Conservation (phyloP, 768 basidiomycete species). For the Lactarius hatsudake region DNA sequence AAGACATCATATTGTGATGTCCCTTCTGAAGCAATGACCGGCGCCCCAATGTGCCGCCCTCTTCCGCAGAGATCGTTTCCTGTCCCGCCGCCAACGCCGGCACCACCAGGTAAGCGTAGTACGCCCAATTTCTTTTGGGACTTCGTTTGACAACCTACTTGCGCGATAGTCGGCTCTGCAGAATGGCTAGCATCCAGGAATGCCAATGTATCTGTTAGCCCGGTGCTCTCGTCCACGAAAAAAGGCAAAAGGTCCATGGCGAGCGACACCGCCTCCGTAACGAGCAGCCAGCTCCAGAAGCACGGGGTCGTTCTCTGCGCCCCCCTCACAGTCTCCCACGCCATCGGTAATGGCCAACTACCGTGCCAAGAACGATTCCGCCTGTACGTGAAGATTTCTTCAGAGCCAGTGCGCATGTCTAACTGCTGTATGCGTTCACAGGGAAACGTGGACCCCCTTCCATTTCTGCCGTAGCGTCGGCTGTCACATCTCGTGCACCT, state of each 20-base stretch:
- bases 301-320: not conserved
- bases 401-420: not conserved
- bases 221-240: not conserved
- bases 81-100: conserved; percentile 31
- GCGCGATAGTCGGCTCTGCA: conserved; percentile 23
- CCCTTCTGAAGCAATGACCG: conserved; percentile 41
- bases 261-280: not conserved
- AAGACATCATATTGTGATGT: conserved; percentile 38
- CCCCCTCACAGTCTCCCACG: not conserved
- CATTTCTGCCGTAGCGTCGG: not conserved
- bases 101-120: conserved; percentile 33
- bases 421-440: not conserved
- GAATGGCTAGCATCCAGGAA: conserved; percentile 25
- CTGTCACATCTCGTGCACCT: not conserved
- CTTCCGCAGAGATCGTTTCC: conserved; percentile 38
- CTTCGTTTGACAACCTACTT: not conserved
- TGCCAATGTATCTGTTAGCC: not conserved
- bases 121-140: not conserved
- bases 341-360: not conserved
- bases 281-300: not conserved
- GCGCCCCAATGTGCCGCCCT: conserved; percentile 41
- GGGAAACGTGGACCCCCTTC: conserved; percentile 5
- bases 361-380: not conserved
- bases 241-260: not conserved
- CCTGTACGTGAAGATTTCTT: not conserved